Base-by-base conservation (phyloP, 345 rosid species). In the Pistacia atlantica region DNA sequence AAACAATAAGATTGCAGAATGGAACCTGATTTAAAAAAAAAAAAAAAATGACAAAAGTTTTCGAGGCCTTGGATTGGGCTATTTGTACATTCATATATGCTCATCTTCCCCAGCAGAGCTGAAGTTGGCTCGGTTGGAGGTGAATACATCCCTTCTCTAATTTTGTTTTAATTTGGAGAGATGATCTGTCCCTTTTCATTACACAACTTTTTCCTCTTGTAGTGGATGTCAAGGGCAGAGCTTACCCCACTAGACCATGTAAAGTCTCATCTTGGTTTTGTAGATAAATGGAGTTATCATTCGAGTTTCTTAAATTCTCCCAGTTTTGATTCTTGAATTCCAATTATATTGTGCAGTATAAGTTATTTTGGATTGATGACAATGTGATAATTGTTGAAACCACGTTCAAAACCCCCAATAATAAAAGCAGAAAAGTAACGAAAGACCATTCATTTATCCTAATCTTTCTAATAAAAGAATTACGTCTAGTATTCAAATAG, bases 101-200 rank as follows among this genome's bases (percentile, higher is more conserved):
- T 63, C 37, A 4, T 69, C 55, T 8, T 18, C 57, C 25, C 66
- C 61, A 14, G 45, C 62, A 35, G 71, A 54, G 35, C 25, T 20
- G 48, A 54, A 71, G 64, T 70, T 66, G 25, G 52, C 72, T 71
- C n/a, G 17, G 38, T 10, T 58, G 17, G 60, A 38, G 59, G 70
- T 67, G 67, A 74, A 63, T 38, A n/a, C 46, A n/a, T 22, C 7
- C 54, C 46, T 45, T 31, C 51, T 51, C 25, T 25, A 35, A 64
- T 37, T 74, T 52, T 60, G 45, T 65, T 65, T 49, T 65, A 59
- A 38, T 78, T 20, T 4, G 73, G 76, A 72, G 72, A 59, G 77
- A 71, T 33, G 74, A 72, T 77, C 51, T 14, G 25, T 65, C 31
- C 8, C 45, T 54, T 48, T 42, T 75, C 58, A 16, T n/a, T 67